Conservation (phyloP, 371 early-diverging fungal genomes). For the Apophysomyces trapeziformis region DNA sequence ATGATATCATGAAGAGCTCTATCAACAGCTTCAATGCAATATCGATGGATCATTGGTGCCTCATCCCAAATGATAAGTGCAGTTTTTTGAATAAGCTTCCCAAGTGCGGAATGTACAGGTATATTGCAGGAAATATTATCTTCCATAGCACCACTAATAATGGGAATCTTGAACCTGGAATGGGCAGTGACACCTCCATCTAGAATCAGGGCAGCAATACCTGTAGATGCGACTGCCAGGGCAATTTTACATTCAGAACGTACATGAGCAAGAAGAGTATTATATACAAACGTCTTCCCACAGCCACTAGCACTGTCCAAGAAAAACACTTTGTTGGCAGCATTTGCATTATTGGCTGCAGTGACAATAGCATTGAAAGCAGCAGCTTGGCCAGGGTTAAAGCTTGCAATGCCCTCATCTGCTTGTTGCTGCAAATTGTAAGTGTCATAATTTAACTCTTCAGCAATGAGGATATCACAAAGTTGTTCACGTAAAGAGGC, state of each 20-base stretch:
- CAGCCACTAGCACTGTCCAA: conserved; percentile 21
- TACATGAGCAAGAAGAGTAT: conserved; percentile 18
- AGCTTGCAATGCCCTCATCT: neutral
- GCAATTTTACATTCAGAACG: conserved; percentile 5
- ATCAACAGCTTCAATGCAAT: neutral
- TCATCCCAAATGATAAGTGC: conserved; percentile 24
- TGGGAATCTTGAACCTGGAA: no score
- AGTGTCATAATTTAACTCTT: neutral
- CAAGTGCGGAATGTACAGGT: neutral
- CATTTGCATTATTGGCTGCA: neutral
- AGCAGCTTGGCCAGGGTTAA: conserved; percentile 10
- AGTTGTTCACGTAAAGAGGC: neutral
- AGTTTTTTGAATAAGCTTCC: neutral
- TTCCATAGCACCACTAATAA: no score
- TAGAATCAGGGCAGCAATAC: no score
- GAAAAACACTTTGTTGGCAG: conserved; percentile 17
- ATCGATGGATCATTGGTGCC: conserved; percentile 16
- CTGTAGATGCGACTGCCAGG: no score
- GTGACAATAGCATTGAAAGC: conserved; percentile 15
- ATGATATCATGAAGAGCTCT: conserved; percentile 9
- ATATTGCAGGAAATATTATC: neutral
- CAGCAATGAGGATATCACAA: neutral
- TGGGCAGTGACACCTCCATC: no score
- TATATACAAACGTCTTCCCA: conserved; percentile 28
- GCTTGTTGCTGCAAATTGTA: conserved; percentile 3